Base-by-base conservation (phyloP, 208 protist species). In the Wallacemonas sp. region DNA sequence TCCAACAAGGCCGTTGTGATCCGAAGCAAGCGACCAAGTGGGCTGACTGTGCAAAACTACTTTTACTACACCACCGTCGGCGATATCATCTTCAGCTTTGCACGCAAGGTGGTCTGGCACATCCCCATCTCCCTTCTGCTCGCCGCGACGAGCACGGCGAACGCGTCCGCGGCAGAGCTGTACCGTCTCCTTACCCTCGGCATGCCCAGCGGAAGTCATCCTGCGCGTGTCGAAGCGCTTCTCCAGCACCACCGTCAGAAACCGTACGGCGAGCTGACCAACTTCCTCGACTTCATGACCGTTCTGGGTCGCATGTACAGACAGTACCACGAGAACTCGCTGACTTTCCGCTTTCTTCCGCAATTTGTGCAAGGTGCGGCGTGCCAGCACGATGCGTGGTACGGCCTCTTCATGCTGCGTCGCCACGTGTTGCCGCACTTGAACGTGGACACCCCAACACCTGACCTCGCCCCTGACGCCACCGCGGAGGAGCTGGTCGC, bases 61-160 rank as follows among this genome's bases (percentile, higher is more conserved):
- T 86, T 99, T 44, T 99, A 99, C 79, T 99, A 99, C 68, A 76
- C 98, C 6, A 93, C 78, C 21, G 75, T 76, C 33, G 95, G 95
- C 55, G 86, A 96, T 45, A 65, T 96, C 49, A 64, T 95, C 46
- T 91, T 97, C 54, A 91, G 80, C 45, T 95, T 97, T 70, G 79
- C 85, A 54, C 76, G 91, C 39, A 88, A 88, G 59, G 77, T 88
- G 11, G 84, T 90, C 41, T 97, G 89, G 87, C 89, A 96, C 67
- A 72, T 97, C 53, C 91, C 93, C 12, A 65, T 89, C 22, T 36
- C 78, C 39, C 80, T 96, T 6, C 68, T 97, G 45, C 72, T 96
- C 19, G 67, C 84, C 54, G 67, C 89, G 2, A 62, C 83, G 55
- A 95, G 83, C 66, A 77, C 79, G 46, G 72, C 76, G 28, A 82